A percentile compares a stretch with the other conserved stretches of the same genome.
phyloP scores from a whole-genome alignment of 192 early-diverging fungal species.

The Backusella parvicylindrica region DNA sequence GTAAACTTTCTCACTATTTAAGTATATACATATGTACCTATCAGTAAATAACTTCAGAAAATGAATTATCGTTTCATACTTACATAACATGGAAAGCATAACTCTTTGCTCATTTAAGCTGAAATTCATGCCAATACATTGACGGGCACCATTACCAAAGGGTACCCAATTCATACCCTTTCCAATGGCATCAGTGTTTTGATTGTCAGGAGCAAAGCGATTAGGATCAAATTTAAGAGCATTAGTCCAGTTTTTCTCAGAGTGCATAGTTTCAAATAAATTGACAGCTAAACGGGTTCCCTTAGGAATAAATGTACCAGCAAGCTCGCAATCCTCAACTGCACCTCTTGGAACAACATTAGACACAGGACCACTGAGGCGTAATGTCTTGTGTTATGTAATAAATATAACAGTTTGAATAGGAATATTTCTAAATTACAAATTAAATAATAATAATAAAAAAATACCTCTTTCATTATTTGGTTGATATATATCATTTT shows the following conservation, averaged over 20 bases:
- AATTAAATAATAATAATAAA: not conserved
- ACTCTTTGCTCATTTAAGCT: slow-evolving; percentile 56
- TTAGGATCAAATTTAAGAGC: slow-evolving; percentile 47
- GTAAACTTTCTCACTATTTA: slow-evolving; percentile 19
- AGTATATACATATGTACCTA: not conserved
- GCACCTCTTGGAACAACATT: not conserved
- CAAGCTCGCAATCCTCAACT: slow-evolving; percentile 25
- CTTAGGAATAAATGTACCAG: slow-evolving; percentile 20
- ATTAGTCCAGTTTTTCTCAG: slow-evolving; percentile 29
- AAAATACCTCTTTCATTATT: slow-evolving; percentile 46
- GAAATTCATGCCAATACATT: slow-evolving; percentile 67
- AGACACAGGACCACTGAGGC: not conserved
- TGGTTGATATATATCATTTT: slow-evolving; percentile 47
- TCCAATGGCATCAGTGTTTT: not conserved
- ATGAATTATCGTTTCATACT: not conserved
- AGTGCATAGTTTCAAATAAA: slow-evolving; percentile 9
- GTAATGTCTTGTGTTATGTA: not conserved
- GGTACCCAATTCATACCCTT: slow-evolving; percentile 38
- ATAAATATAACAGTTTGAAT: no score
- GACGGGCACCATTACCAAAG: slow-evolving; percentile 55
- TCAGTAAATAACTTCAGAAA: not conserved
- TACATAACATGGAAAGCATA: slow-evolving; percentile 45
- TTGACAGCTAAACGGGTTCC: slow-evolving; percentile 9
- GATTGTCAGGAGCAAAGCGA: slow-evolving; percentile 35
- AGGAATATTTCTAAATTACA: no score